Percentiles rank a stretch among this genome's conserved stretches.
These are phyloP conservation scores for Fusarium marasasianum DNA, from an alignment of 2,329 filamentous ascomycete genomes.

Conservation along the genomic window DNA sequence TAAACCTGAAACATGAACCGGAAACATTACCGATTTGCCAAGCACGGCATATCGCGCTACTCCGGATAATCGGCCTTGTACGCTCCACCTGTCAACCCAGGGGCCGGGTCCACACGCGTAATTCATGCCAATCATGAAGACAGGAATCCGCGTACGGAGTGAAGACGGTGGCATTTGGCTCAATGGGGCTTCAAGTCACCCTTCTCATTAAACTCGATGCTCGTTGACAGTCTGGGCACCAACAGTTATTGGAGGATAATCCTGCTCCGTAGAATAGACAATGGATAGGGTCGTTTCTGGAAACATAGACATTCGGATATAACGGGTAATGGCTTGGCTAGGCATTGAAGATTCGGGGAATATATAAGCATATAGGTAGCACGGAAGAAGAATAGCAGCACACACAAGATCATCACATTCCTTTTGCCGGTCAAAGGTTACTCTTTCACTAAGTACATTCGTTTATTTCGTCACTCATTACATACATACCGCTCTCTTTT, in stretches of 20 bases:
- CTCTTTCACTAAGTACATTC: background rate
- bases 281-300: background rate
- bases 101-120: background rate
- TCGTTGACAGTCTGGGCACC: background rate
- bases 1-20: background rate
- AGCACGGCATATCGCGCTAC: background rate
- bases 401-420: constrained; percentile 1
- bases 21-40: background rate
- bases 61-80: background rate
- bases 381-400: background rate
- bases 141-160: background rate
- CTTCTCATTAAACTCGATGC: constrained; percentile 14
- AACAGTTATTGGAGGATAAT: constrained; percentile 16
- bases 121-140: background rate
- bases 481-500: background rate
- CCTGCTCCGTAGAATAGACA: background rate
- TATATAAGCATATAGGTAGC: constrained; percentile 12
- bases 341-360: background rate
- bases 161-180: background rate
- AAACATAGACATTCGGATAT: background rate
- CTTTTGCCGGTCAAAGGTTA: constrained; percentile 32
- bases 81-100: background rate
- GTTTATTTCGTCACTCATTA: constrained; percentile 3
- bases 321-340: background rate
- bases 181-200: background rate